phyloP scores from a whole-genome alignment of 176 grass and related monocot species.

The sorghum (Sorghum bicolor) region Sorghum_bicolor_NCBIv3 NC_012877.2:7789501-7790000 shows the following conservation, averaged over 20 bases:
- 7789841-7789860: neutral
- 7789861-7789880: neutral
- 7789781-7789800: constrained; percentile 9
- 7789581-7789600: too few relatives aligned
- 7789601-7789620: too few relatives aligned
- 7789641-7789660: too few relatives aligned
- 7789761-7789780: constrained; percentile 22
- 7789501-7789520: too few relatives aligned
- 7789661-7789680: too few relatives aligned
- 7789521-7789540: too few relatives aligned
- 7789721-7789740: neutral
- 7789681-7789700: neutral
- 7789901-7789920: constrained; percentile 23
- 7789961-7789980: neutral
- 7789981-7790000: neutral
- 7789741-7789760: constrained; percentile 10
- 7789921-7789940: neutral
- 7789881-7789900: neutral
- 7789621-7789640: too few relatives aligned
- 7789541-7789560: too few relatives aligned
- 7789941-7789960: neutral
- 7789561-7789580: too few relatives aligned
- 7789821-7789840: neutral
- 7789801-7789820: neutral
- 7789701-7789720: neutral